Evolutionary conservation across 495 filamentous ascomycete genomes (phyloP).

Genomic region (Neurospora sp.): DNA sequence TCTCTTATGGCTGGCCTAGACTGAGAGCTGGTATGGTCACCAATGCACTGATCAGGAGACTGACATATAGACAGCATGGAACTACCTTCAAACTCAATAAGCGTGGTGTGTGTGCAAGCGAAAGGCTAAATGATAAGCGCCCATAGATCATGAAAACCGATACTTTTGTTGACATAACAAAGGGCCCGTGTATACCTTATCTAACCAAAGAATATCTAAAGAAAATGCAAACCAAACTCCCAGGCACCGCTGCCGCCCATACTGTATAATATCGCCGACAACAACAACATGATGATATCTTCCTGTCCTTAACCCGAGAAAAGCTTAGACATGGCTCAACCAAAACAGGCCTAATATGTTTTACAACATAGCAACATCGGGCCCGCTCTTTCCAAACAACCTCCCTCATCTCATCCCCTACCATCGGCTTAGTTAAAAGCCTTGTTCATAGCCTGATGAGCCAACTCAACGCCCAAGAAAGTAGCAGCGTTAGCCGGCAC

Average conservation of each 20-base stretch:
- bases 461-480: slow-evolving; percentile 65
- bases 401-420: not conserved
- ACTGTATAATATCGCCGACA: not conserved
- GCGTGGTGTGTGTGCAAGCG: no score
- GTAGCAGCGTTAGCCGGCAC: slow-evolving; percentile 86
- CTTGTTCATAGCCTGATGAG: slow-evolving; percentile 73
- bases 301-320: not conserved
- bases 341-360: not conserved
- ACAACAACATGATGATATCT: not conserved
- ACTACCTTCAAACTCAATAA: no score
- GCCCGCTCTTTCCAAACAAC: not conserved
- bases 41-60: not conserved
- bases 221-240: not conserved
- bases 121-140: not conserved
- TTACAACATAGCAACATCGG: not conserved
- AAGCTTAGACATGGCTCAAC: not conserved
- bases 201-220: not conserved
- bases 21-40: not conserved
- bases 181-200: not conserved
- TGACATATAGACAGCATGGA: not conserved
- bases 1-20: not conserved
- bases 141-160: not conserved
- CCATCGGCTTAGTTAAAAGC: slow-evolving; percentile 33
- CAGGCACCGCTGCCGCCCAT: not conserved
- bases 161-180: not conserved